phyloP scores from a whole-genome alignment of 2,329 filamentous ascomycete genomes.

The Lecanicillium sp. region DNA sequence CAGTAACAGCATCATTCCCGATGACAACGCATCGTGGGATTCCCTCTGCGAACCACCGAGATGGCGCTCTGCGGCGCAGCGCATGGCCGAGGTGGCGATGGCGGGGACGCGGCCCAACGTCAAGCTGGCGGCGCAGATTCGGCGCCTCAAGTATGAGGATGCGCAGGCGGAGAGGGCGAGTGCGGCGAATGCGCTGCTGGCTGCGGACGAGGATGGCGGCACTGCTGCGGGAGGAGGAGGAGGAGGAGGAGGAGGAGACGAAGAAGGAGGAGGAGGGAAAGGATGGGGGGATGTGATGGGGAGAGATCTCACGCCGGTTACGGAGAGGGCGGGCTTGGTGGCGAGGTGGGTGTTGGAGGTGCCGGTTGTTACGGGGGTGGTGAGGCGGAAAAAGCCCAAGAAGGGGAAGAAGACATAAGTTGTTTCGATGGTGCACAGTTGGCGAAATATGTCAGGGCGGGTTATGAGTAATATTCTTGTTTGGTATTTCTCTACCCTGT shows the following conservation, averaged over 20 bases:
- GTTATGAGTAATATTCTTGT: too few relatives aligned
- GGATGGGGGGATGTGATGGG: too few relatives aligned
- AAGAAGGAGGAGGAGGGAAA: too few relatives aligned
- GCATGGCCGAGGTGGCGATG: conserved; percentile 8
- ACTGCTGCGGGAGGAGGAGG: too few relatives aligned
- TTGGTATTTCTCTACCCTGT: too few relatives aligned
- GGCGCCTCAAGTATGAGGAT: too few relatives aligned
- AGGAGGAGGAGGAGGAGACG: too few relatives aligned
- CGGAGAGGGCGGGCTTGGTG: neutral
- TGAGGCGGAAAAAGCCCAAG: neutral
- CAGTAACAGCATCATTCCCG: conserved; percentile 50
- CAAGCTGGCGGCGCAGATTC: too few relatives aligned
- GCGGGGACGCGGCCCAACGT: conserved; percentile 9
- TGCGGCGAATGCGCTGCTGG: too few relatives aligned
- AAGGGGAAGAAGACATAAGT: neutral
- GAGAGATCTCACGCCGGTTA: neutral
- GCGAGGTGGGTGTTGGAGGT: conserved; percentile 1
- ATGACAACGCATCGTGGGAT: conserved; percentile 62
- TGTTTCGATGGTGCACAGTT: neutral
- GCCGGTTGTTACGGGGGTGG: neutral
- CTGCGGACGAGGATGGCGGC: too few relatives aligned
- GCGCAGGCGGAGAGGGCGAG: too few relatives aligned
- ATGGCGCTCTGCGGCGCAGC: conserved; percentile 13
- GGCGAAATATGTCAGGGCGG: neutral
- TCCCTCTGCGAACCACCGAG: conserved; percentile 19